A percentile compares a stretch with the other conserved stretches of the same genome.
phyloP scores from a whole-genome alignment of 257 asterid genomes.

The Forsythia viridissima region DNA sequence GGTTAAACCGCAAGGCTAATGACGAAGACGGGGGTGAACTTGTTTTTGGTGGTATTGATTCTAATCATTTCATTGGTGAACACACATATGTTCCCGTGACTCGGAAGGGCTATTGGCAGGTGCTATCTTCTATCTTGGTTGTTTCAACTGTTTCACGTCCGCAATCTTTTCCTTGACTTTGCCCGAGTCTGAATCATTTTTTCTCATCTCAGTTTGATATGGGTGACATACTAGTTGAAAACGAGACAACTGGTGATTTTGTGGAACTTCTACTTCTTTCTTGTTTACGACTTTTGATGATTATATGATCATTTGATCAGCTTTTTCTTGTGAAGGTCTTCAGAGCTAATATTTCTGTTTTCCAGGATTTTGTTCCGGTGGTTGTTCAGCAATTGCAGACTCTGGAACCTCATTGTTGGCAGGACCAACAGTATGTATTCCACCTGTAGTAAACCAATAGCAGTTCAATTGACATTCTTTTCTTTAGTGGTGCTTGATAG shows the following conservation, averaged over 20 bases:
- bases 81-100: constrained; percentile 83
- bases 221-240: constrained; percentile 80
- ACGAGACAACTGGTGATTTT: constrained; percentile 69
- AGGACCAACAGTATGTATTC: constrained; percentile 81
- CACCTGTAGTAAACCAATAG: background rate
- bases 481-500: background rate
- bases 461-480: constrained; percentile 1
- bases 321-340: constrained; percentile 10
- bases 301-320: background rate
- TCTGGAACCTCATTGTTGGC: constrained; percentile 95
- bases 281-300: constrained; percentile 11
- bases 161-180: constrained; percentile 8
- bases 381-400: constrained; percentile 93
- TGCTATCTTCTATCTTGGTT: constrained; percentile 19
- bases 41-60: constrained; percentile 88
- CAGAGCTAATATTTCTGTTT: constrained; percentile 15
- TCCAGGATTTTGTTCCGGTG: constrained; percentile 71
- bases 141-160: background rate
- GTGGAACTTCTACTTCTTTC: constrained; percentile 3
- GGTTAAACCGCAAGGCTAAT: constrained; percentile 66
- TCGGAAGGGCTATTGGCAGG: constrained; percentile 96
- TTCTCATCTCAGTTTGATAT: constrained; percentile 61
- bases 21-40: constrained; percentile 86
- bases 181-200: constrained; percentile 16
- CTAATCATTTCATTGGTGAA: constrained; percentile 75